These are phyloP conservation scores for Groenewaldozyma salmanticensis DNA, from an alignment of 805 yeast genomes.

Conservation along the genomic window DNA sequence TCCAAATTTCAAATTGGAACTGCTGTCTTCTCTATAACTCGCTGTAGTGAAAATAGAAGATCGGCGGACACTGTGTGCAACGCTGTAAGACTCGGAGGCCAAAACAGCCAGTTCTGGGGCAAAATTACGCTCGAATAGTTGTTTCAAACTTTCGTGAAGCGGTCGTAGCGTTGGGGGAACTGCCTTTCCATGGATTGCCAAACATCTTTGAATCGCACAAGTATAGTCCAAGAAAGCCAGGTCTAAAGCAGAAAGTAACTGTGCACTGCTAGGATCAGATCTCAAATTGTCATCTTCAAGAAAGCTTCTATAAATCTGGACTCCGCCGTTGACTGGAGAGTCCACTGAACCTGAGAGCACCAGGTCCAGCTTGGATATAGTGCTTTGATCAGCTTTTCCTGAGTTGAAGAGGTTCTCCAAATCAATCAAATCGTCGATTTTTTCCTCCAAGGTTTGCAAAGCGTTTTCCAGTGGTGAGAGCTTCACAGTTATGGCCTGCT, in stretches of 20 bases:
- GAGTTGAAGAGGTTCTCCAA: slow-evolving; percentile 38
- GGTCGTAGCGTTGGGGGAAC: slow-evolving; percentile 46
- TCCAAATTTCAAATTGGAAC: no score
- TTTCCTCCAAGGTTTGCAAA: slow-evolving; percentile 50
- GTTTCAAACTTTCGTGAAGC: slow-evolving; percentile 59
- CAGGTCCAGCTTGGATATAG: slow-evolving; percentile 20
- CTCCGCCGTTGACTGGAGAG: slow-evolving; percentile 90
- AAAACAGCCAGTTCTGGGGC: slow-evolving; percentile 43
- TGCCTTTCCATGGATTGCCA: slow-evolving; percentile 57
- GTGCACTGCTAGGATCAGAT: slow-evolving; percentile 17
- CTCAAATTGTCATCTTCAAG: slow-evolving; percentile 31
- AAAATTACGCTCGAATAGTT: slow-evolving; percentile 59
- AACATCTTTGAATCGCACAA: slow-evolving; percentile 51
- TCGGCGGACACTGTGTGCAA: no score
- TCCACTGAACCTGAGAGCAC: slow-evolving; percentile 63
- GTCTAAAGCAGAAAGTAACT: slow-evolving; percentile 28
- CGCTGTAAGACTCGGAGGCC: no score
- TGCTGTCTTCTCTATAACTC: no score
- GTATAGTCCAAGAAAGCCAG: slow-evolving; percentile 59
- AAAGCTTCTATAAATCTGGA: slow-evolving; percentile 69
- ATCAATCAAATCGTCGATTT: slow-evolving; percentile 63
- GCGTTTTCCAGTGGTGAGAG: slow-evolving; percentile 85
- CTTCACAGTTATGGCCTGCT: slow-evolving; percentile 36
- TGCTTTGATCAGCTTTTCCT: slow-evolving; percentile 30
- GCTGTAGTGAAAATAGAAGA: no score